phyloP scores from a whole-genome alignment of 2,329 filamentous ascomycete species.

The Alternaria hordeiaustralica region DNA sequence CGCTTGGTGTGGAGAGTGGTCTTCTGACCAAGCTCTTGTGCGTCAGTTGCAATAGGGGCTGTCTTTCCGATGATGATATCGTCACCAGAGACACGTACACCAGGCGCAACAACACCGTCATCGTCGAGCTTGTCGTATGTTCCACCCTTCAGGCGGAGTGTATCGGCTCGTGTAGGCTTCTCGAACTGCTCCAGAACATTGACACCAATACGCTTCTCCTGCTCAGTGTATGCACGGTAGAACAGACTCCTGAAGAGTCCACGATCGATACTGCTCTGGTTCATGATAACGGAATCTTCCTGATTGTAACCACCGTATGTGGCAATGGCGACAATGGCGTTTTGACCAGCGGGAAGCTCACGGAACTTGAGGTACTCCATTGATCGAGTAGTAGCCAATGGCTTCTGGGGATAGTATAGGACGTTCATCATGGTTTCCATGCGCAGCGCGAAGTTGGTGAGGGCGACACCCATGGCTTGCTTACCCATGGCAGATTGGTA shows the following conservation, averaged over 20 bases:
- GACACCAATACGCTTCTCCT: slow-evolving; percentile 94
- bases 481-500: slow-evolving; percentile 99
- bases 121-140: slow-evolving; percentile 98
- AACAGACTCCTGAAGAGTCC: slow-evolving; percentile 97
- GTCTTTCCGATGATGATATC: slow-evolving; percentile 99
- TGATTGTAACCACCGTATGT: slow-evolving; percentile 99
- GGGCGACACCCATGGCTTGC: slow-evolving; percentile 98
- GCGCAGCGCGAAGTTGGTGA: slow-evolving; percentile 94
- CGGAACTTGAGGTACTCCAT: slow-evolving; percentile 99
- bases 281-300: slow-evolving; percentile 99
- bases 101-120: slow-evolving; percentile 92
- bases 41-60: slow-evolving; percentile 89
- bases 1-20: slow-evolving; percentile 90
- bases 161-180: slow-evolving; percentile 88
- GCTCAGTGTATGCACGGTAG: slow-evolving; percentile 96
- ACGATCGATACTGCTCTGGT: slow-evolving; percentile 97
- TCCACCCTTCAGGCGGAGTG: slow-evolving; percentile 88
- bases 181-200: slow-evolving; percentile 93
- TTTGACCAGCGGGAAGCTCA: slow-evolving; percentile 94
- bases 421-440: slow-evolving; percentile 99
- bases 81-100: slow-evolving; percentile 92
- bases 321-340: slow-evolving; percentile 96
- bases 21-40: slow-evolving; percentile 90
- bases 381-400: slow-evolving; percentile 90
- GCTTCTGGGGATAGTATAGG: slow-evolving; percentile 98